Evolutionary conservation across 257 asterid genomes (phyloP).

Genomic region (Solanum tarijense): DNA sequence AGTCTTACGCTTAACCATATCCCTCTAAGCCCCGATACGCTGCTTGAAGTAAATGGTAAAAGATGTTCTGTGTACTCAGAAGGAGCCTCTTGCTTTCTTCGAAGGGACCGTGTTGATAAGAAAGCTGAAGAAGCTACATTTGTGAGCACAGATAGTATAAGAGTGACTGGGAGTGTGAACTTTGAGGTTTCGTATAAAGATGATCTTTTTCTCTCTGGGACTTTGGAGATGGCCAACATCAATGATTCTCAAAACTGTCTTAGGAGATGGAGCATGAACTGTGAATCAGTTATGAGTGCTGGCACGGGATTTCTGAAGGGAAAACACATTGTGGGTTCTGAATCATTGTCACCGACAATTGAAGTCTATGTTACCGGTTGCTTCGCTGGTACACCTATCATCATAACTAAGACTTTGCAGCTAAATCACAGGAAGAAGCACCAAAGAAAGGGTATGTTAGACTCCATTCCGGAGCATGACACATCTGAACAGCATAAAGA

Average conservation of each 20-base stretch:
- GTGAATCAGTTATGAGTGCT: conserved; percentile 45
- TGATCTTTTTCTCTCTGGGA: conserved; percentile 60
- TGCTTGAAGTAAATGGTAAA: conserved; percentile 72
- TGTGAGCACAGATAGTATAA: conserved; percentile 68
- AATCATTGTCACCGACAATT: conserved; percentile 41
- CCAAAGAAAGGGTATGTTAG: conserved; percentile 34
- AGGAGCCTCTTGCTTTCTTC: conserved; percentile 58
- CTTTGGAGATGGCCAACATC: conserved; percentile 38
- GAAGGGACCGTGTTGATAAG: conserved; percentile 69
- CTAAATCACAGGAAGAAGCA: conserved; percentile 53
- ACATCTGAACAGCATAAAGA: conserved; percentile 34
- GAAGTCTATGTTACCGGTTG: conserved; percentile 88
- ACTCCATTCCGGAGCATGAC: conserved; percentile 64
- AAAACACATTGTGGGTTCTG: conserved; percentile 40
- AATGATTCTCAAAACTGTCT: conserved; percentile 31
- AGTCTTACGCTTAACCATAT: conserved; percentile 56
- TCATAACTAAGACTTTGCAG: conserved; percentile 67
- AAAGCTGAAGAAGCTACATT: conserved; percentile 85
- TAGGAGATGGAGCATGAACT: conserved; percentile 56
- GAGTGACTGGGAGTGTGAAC: conserved; percentile 57
- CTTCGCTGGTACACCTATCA: conserved; percentile 64
- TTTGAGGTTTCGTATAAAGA: conserved; percentile 60
- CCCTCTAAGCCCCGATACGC: conserved; percentile 50
- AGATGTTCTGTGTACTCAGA: conserved; percentile 49
- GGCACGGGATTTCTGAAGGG: conserved; percentile 63